phyloP scores from a whole-genome alignment of 768 basidiomycete species.

The Leucogyrophana mollusca region DNA sequence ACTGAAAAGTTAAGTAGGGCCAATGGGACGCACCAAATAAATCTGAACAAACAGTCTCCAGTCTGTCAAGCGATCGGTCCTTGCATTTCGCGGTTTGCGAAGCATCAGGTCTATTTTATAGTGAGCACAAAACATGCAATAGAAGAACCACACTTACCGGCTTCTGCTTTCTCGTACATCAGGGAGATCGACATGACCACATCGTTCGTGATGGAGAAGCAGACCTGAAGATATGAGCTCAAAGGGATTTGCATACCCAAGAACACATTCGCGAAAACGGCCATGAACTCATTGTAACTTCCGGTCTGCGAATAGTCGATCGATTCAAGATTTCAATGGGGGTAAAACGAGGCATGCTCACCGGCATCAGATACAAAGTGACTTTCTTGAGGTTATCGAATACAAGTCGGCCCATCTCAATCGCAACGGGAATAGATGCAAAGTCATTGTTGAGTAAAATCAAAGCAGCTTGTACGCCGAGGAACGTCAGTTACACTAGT shows the following conservation, averaged over 20 bases:
- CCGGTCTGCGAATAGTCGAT: conserved; percentile 28
- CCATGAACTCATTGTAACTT: conserved; percentile 50
- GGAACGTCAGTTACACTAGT: background rate
- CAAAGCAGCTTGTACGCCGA: conserved; percentile 24
- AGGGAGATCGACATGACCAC: conserved; percentile 41
- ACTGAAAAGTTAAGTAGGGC: background rate
- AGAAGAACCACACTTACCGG: conserved; percentile 16
- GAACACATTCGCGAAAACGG: conserved; percentile 49
- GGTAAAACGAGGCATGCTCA: conserved; percentile 8
- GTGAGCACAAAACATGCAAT: background rate
- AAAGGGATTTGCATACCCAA: conserved; percentile 51
- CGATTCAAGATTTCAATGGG: background rate
- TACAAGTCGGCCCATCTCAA: conserved; percentile 48
- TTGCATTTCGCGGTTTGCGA: conserved; percentile 41
- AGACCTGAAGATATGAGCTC: conserved; percentile 45
- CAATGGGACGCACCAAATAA: conserved; percentile 37
- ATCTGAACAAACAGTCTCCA: conserved; percentile 49
- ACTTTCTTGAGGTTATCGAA: conserved; percentile 52
- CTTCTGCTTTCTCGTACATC: conserved; percentile 43
- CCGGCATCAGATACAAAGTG: conserved; percentile 33
- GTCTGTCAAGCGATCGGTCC: conserved; percentile 47
- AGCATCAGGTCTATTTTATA: conserved; percentile 31
- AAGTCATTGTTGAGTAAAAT: conserved; percentile 52
- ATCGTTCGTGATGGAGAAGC: conserved; percentile 46
- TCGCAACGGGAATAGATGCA: conserved; percentile 47